Evolutionary conservation across 1,139 yeast species (phyloP), one percentile per base, ranked within the genome.

Genomic region (Meyerozyma carpophila): DNA sequence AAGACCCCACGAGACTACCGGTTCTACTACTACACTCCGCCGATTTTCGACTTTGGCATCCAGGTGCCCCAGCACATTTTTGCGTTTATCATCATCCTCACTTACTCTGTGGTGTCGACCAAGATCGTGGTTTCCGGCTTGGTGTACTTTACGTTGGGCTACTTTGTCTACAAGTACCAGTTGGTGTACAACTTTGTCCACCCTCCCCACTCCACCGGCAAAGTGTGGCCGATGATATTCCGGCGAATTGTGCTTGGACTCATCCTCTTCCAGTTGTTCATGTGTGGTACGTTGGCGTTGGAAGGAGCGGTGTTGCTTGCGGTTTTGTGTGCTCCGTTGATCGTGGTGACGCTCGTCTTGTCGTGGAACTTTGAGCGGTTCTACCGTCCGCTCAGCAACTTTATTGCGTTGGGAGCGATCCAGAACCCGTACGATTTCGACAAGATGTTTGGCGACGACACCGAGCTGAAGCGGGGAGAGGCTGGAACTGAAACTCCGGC

Each of bases 151-250:
- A 58, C 78, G 8, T 58, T 82, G 44, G 88, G 88, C 0, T 81
- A 73, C 54, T 79, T 78, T 57, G 84, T 81, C 10, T 81, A 78
- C 61, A 82, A 82, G 57, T 82, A 82, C 56, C 87, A 82, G 57
- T 63, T 82, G 40, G 68, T 81, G 32, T 82, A 81, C 54, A 78
- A 84, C 2, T 79, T 82, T 69, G 83, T 81, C 8, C 88, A 82
- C 55, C 82, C 85, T 1, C 84, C 82, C 18, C 87, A 82, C 59
- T 80, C 85, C 7, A 81, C 87, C 0, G 88, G 87, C 1, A 81
- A 79, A 51, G 81, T 81, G 5, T 82, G 87, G 87, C 85, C 86
- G 1, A 70, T 82, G 58, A 75, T 81, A 3, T 79, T 81, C 48
- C 66, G 82, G 49, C 62, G 87, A 41, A 73, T 81, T 3, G 72